Base-by-base conservation (phyloP, 768 basidiomycete genomes). In the Scleroderma bovista region DNA sequence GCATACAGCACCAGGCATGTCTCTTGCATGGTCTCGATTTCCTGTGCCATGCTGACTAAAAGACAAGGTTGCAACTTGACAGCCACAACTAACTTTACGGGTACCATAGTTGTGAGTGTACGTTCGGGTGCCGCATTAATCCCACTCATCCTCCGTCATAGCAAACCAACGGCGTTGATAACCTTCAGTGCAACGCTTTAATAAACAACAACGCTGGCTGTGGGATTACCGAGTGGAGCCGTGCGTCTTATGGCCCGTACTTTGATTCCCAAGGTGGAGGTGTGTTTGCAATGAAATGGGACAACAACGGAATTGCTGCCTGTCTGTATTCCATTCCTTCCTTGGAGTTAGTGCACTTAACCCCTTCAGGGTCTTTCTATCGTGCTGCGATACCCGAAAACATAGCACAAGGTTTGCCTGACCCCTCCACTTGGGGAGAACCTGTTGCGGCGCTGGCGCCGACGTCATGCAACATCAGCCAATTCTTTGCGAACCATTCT, bases 231-330 rank as follows among this genome's bases (percentile, higher is more conserved):
- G 89, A 93, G 60, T 82, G 81, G 80, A 92, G 88, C 58, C 74
- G 76, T 19, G 83, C 86, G 2, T 93, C 91, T 0, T 93, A 88
- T 65, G 92, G 92, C 0, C 82, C 85, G 33, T 78, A 77, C 46
- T 93, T 93, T 61, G 91, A 93, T 53, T 75, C 76, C 1, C 81
- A 80, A 60, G 80, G 85, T 10, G 92, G 92, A 5, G 92, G 92
- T 3, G 82, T 91, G 3, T 93, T 89, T 62, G 89, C 82, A 1
- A 90, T 91, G 87, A 85, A 86, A 57, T 93, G 92, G 92, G 87
- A 92, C 60, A 77, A 81, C 51, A 75, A 73, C 52, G 81, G 83
- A 2, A 88, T 91, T 49, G 78, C 81, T 36, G 77, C 88, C 54
- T 90, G 88, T 90, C 53, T 63, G 87, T 73, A n/a, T 9, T 1